These are phyloP conservation scores for Chamaecyparis obtusa DNA, from an alignment of 75 land plant species.

Conservation along the genomic window DNA sequence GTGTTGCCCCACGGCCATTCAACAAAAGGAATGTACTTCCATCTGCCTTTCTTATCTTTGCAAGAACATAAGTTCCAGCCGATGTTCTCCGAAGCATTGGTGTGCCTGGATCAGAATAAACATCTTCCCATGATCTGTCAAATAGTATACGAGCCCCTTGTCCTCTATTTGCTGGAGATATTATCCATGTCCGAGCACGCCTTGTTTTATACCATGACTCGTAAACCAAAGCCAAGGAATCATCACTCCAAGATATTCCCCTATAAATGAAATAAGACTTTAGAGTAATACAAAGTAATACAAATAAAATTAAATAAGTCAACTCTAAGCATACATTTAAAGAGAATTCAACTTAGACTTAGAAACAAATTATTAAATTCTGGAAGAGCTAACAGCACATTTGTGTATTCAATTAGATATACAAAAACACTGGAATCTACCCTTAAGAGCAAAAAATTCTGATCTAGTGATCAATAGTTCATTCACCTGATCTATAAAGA, in stretches of 20 bases:
- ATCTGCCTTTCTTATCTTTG: constrained; percentile 68
- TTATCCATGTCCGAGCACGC: constrained; percentile 81
- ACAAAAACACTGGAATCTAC: background rate
- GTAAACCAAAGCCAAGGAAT: constrained; percentile 80
- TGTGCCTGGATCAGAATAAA: constrained; percentile 95
- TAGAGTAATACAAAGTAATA: background rate
- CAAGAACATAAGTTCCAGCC: constrained; percentile 86
- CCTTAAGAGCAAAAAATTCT: background rate
- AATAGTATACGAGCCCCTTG: constrained; percentile 60
- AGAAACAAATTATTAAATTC: background rate
- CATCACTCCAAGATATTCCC: constrained; percentile 90
- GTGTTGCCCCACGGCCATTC: constrained; percentile 93
- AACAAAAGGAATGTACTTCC: constrained; percentile 63
- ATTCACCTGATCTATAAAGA: background rate
- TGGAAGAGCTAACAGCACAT: background rate
- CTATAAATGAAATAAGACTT: constrained; percentile 29
- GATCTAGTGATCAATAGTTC: background rate
- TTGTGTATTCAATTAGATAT: background rate
- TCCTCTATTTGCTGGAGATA: constrained; percentile 68
- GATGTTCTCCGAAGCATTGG: constrained; percentile 89
- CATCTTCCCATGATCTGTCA: constrained; percentile 97
- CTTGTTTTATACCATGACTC: constrained; percentile 99
- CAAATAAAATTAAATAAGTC: background rate
- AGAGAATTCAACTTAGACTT: background rate
- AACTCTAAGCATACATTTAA: background rate